phyloP scores from a whole-genome alignment of 805 yeast genomes.

The Candida takata region DNA sequence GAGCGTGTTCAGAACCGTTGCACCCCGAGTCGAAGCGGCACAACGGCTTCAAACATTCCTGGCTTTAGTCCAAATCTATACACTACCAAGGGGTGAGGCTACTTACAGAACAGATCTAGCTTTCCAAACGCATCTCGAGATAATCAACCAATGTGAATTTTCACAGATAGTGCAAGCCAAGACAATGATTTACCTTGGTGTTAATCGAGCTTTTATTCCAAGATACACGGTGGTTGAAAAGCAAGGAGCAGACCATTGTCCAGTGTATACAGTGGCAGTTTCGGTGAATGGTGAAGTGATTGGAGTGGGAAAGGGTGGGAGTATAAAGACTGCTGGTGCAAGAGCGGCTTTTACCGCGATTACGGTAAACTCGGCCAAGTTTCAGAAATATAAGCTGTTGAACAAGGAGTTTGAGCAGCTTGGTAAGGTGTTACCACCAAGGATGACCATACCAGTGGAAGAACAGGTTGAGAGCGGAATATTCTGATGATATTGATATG shows the following conservation, averaged over 20 bases:
- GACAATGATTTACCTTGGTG: conserved; percentile 59
- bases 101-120: too few species aligned
- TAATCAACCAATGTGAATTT: too few species aligned
- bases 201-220: conserved; percentile 51
- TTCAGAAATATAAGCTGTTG: conserved; percentile 37
- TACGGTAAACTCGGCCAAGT: conserved; percentile 36
- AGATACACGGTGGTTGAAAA: conserved; percentile 36
- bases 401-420: neutral
- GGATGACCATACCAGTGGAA: neutral
- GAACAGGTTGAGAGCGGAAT: conserved; percentile 1
- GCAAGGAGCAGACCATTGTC: conserved; percentile 32
- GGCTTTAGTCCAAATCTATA: too few species aligned
- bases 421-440: neutral
- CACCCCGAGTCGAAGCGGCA: too few species aligned
- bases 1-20: too few species aligned
- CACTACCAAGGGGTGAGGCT: too few species aligned
- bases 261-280: conserved; percentile 47
- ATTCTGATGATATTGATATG: conserved; percentile 1
- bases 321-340: conserved; percentile 64
- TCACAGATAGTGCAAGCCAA: too few species aligned
- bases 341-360: conserved; percentile 78
- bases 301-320: conserved; percentile 61
- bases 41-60: too few species aligned
- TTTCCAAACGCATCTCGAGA: too few species aligned
- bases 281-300: conserved; percentile 55